phyloP scores from a whole-genome alignment of 2,329 filamentous ascomycete genomes.

The Fusarium lateritium region DNA sequence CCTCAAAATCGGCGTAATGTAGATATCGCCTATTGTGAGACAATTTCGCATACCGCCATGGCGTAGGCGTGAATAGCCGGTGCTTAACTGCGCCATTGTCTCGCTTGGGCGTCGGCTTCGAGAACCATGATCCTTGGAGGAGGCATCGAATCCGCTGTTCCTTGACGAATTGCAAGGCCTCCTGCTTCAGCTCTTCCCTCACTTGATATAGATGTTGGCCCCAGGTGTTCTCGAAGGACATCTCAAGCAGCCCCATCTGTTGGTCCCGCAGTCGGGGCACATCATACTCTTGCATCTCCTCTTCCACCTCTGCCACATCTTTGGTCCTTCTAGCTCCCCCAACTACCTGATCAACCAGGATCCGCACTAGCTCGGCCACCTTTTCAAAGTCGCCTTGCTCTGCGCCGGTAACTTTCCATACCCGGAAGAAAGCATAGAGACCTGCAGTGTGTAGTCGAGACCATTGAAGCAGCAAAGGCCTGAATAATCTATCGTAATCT shows the following conservation, averaged over 20 bases:
- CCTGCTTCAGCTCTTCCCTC: slow-evolving; percentile 90
- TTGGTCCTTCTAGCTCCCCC: slow-evolving; percentile 86
- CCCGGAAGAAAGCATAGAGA: slow-evolving; percentile 86
- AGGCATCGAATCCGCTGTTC: slow-evolving; percentile 95
- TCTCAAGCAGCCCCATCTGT: slow-evolving; percentile 93
- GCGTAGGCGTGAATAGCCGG: slow-evolving; percentile 64
- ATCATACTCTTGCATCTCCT: slow-evolving; percentile 88
- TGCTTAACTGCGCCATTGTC: slow-evolving; percentile 54
- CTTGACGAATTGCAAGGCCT: slow-evolving; percentile 96
- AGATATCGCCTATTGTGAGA: slow-evolving; percentile 93
- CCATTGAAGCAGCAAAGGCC: slow-evolving; percentile 92
- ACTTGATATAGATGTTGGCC: slow-evolving; percentile 90
- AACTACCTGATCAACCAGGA: slow-evolving; percentile 90
- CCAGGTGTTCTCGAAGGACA: slow-evolving; percentile 96
- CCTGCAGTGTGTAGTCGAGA: slow-evolving; percentile 88
- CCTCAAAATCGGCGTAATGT: slow-evolving; percentile 88
- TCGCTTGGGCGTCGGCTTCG: slow-evolving; percentile 61
- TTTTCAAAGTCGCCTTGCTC: slow-evolving; percentile 92
- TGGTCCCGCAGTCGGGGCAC: slow-evolving; percentile 83
- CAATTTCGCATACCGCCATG: slow-evolving; percentile 88
- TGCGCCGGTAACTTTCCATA: slow-evolving; percentile 94
- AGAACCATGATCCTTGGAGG: slow-evolving; percentile 91
- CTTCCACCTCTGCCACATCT: slow-evolving; percentile 89
- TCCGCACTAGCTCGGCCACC: slow-evolving; percentile 90
- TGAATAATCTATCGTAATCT: slow-evolving; percentile 88